phyloP scores from a whole-genome alignment of 2,329 filamentous ascomycete species.

The Fusarium tupiense region DNA sequence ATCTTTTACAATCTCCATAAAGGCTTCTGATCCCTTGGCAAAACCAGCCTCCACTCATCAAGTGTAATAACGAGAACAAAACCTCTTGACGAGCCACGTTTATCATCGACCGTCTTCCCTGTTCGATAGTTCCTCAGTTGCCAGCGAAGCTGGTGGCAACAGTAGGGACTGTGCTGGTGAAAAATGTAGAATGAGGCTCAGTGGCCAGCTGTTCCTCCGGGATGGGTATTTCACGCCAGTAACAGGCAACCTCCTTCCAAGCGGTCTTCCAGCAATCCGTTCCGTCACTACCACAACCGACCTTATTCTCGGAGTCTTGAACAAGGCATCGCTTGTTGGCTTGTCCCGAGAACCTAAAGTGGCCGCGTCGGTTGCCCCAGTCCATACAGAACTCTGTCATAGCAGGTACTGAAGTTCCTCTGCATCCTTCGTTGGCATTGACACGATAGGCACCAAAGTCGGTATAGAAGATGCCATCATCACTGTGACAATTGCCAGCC shows the following conservation, averaged over 20 bases:
- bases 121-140: fast-evolving
- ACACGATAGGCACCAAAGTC: background rate
- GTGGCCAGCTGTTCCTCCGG: background rate
- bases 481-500: fast-evolving
- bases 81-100: fast-evolving
- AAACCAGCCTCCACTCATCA: fast-evolving
- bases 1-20: fast-evolving
- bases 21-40: fast-evolving
- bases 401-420: background rate
- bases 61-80: background rate
- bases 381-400: background rate
- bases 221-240: background rate
- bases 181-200: background rate
- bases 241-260: background rate
- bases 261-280: background rate
- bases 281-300: background rate
- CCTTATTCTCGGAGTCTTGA: background rate
- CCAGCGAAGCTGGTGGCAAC: background rate
- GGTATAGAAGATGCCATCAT: background rate
- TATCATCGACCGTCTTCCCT: too few species aligned
- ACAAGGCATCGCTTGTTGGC: fast-evolving
- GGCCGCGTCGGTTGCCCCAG: background rate
- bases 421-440: background rate
- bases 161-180: background rate
- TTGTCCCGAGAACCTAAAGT: background rate